Base-by-base conservation (phyloP, 768 basidiomycete species). In the Mycena amicta region DNA sequence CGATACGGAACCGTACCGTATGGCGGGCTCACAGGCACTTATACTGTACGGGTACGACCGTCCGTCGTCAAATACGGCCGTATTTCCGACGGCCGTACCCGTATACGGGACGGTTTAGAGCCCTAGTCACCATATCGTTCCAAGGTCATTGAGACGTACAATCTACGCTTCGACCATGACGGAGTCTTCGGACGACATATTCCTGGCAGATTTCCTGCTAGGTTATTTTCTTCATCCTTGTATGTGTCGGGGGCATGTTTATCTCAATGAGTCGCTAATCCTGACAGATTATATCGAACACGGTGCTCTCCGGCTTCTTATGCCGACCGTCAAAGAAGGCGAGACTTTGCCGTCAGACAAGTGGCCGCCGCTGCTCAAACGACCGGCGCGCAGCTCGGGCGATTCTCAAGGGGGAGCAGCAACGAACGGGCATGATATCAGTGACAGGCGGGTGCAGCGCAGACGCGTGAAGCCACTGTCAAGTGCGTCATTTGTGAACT, bases 221-320 rank as follows among this genome's bases (percentile, higher is more conserved):
- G n/a, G n/a, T n/a, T n/a, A n/a, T n/a, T 69, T 66, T 31, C 68
- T 73, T 16, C 68, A 73, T 56, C 71, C 71, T 26, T 12, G 66
- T 71, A 46, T 13, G 60, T 53, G 2, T 28, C 26, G n/a, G n/a
- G n/a, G n/a, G n/a, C 25, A n/a, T 39, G 30, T 26, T 43, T 22
- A 33, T 39, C 22, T 20, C 4, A 26, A 28, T 6, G 15, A 43
- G 28, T 26, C 11, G 30, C 51, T 56, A 3, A 57, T 23, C n/a
- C 3, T 47, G 33, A 3, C n/a, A 65, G 67, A 66, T 20, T 63
- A 64, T 28, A 56, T 55, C 4, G 26, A 65, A 22, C 23, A 65
- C 26, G 62, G 63, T 39, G 68, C 60, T 22, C 33, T 68, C 20
- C 52, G 68, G 52, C 41, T 68, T 1, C 45, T 31, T 1, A 64